Evolutionary conservation across 2,329 filamentous ascomycete species (phyloP), one percentile per base, ranked within the genome.

Genomic region (Colletotrichum sidae): DNA sequence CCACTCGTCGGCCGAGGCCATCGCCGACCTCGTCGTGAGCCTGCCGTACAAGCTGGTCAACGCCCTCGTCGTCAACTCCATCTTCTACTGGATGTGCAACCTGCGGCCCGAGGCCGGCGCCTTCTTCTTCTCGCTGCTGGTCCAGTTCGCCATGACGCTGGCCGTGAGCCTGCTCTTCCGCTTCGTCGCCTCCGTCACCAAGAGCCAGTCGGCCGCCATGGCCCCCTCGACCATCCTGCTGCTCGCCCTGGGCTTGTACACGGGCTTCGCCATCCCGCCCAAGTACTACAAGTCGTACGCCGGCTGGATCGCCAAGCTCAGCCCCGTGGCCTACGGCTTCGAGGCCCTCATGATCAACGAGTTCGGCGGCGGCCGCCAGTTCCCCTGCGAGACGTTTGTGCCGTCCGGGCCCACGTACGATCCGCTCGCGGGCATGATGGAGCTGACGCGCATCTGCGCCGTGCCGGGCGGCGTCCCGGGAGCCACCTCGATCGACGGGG

Each of bases 101-200:
- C 53, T 77, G 49, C 70, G 74, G 52, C 55, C 66, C 8, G 70
- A 73, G 39, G 71, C 69, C 0, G 74, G 70, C 2, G 69, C 69
- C 67, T 91, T 91, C 77, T 90, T 86, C 72, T 90, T 89, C 69
- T 89, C 87, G 74, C 80, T 88, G 74, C 79, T 91, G 12, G 86
- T 91, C 70, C 84, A 90, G 55, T 89, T 72, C 45, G 68, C 69
- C n/a, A 87, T 79, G 2, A 89, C 88, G 0, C 81, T 92, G 39
- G 85, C 83, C 62, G 81, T 91, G 63, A 90, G 88, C 0, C 81
- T 88, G 6, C 76, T 92, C 35, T 92, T 90, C 74, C 84, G 90
- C 4, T 88, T 89, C 80, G 86, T 92, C 66, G 90, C 88, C 1
- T 83, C 88, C 1, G 77, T 90, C 37, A 89, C 86, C 4, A 86